Conservation (phyloP, 2,329 filamentous ascomycete genomes). For the Hyphodiscus sp. region DNA sequence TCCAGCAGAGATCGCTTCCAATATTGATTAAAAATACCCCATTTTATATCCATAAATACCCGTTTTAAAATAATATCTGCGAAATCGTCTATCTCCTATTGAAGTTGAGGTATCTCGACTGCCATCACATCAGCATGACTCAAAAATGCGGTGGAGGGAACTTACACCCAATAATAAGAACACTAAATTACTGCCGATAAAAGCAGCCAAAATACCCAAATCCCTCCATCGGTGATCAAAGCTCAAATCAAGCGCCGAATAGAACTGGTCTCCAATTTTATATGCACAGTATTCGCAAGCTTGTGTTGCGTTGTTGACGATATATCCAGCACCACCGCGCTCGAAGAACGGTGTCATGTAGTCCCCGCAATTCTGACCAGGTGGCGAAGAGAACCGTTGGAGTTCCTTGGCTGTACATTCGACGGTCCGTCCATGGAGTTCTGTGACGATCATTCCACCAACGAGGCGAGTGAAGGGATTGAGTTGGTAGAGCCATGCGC, state of each 20-base stretch:
- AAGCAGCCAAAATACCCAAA: constrained; percentile 67
- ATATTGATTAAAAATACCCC: background rate
- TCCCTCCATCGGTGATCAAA: constrained; percentile 72
- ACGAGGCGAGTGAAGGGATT: constrained; percentile 78
- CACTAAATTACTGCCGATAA: constrained; percentile 68
- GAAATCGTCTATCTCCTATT: constrained; percentile 26
- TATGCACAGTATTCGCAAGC: constrained; percentile 78
- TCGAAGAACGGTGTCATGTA: constrained; percentile 71
- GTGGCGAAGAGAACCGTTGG: constrained; percentile 61
- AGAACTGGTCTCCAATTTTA: constrained; percentile 68
- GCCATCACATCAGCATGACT: background rate
- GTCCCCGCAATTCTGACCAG: constrained; percentile 60
- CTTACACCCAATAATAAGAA: constrained; percentile 43
- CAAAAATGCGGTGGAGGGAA: background rate
- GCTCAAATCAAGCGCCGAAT: constrained; percentile 54
- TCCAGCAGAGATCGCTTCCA: background rate
- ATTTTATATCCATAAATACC: background rate
- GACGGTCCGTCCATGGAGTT: constrained; percentile 61
- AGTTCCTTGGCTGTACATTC: constrained; percentile 55
- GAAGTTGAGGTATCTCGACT: constrained; percentile 33
- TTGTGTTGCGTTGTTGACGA: constrained; percentile 58
- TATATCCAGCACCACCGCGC: constrained; percentile 62
- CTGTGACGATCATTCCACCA: constrained; percentile 71
- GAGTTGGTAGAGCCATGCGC: constrained; percentile 59
- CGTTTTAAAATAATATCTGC: too few species aligned